Evolutionary conservation across 441 rosid genomes (phyloP).

Genomic region (Euphorbia celastroides): DNA sequence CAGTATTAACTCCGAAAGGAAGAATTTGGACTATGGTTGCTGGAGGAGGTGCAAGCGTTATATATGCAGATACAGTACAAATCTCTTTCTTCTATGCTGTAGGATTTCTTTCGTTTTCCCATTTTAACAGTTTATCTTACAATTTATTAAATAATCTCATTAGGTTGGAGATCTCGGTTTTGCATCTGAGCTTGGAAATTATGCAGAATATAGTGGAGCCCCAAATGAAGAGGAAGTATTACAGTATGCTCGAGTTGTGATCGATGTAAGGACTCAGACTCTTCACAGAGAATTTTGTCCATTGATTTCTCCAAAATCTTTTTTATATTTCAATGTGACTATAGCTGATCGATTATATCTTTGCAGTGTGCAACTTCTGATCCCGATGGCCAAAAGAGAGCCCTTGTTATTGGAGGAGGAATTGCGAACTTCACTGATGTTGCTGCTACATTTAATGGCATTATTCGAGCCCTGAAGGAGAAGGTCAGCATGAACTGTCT

Average conservation of each 20-base stretch:
- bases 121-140: conserved; percentile 1
- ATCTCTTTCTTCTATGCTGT: conserved; percentile 14
- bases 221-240: conserved; percentile 94
- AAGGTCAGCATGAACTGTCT: conserved; percentile 60
- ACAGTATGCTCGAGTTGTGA: conserved; percentile 92
- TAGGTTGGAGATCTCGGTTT: conserved; percentile 98
- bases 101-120: background rate
- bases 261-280: conserved; percentile 63
- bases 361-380: conserved; percentile 80
- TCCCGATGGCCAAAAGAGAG: conserved; percentile 90
- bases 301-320: no score
- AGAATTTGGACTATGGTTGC: conserved; percentile 98
- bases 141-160: conserved; percentile 1
- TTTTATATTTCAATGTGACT: background rate
- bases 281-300: no score
- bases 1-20: conserved; percentile 85
- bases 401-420: conserved; percentile 92
- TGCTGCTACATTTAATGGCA: conserved; percentile 91
- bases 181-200: conserved; percentile 93
- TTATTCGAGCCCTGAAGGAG: conserved; percentile 82
- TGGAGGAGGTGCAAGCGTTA: conserved; percentile 98
- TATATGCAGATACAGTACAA: conserved; percentile 85
- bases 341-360: background rate
- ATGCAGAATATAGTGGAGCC: conserved; percentile 96
- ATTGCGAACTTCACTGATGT: conserved; percentile 97